Base-by-base conservation (phyloP, 148 eudicot species). In the Hydrangea macrophylla region DNA sequence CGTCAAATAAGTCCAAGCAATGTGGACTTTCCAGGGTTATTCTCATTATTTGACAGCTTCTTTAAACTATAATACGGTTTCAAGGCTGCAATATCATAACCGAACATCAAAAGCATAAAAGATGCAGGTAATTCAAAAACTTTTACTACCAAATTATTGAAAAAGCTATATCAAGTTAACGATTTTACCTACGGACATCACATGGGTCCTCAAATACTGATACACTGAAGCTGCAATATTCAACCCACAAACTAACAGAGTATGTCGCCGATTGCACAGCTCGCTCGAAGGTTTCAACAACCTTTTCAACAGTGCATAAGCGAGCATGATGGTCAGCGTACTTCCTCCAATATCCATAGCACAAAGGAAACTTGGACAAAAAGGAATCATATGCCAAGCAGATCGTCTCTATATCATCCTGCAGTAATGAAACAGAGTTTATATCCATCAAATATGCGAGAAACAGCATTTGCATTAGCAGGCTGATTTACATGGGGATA, bases 261-360 rank as follows among this genome's bases (percentile, higher is more conserved):
- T 74, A 86, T 51, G 83, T 81, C 65, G 79, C 84, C 8, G 84
- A 64, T 39, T 67, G 79, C 72, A 84, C 86, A 45, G 88, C 90
- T 48, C 76, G 83, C 75, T 93, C 94, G 73, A 76, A 93, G 25
- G 82, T 68, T 64, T 83, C 78, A 85, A 86, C 81, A 71, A 73
- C 87, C 72, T 81, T 69, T 57, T 73, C 85, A 70, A 78, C 74
- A 51, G 73, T 50, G 68, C 88, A 80, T 20, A 90, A 75, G 60
- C 83, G 88, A 64, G 83, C 79, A 69, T 80, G 81, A 74, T 93
- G 94, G 70, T 71, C 77, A 55, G 90, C 92, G 83, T 86, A 93
- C 62, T 74, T 93, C 73, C 77, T 84, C 98, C 96, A 90, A 69
- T 93, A 88, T 73, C 88, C 86, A 73, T 85, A 81, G 80, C 98